These are phyloP conservation scores for Pyrrhoderma noxium DNA, from an alignment of 1,284 basidiomycete species.

Conservation along the genomic window DNA sequence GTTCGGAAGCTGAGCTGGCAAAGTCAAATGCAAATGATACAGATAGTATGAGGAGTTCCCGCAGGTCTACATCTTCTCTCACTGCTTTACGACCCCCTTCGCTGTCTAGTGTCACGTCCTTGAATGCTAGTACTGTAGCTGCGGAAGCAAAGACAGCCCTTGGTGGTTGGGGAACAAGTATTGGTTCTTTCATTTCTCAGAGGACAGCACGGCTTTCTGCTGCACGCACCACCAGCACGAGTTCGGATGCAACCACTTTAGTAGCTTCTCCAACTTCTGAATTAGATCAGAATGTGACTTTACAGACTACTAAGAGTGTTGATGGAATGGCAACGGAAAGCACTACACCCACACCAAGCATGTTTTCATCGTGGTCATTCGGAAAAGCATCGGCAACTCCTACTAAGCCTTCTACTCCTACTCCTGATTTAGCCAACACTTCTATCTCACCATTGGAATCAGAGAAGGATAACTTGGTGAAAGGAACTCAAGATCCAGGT, in stretches of 20 bases:
- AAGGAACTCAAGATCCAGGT: too few species aligned
- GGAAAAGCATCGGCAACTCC: conserved; percentile 2
- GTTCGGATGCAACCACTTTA: neutral
- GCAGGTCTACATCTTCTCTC: conserved; percentile 13
- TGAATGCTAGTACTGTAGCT: conserved; percentile 14
- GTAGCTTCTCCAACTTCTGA: neutral
- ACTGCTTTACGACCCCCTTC: conserved; percentile 26
- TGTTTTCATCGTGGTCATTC: conserved; percentile 15
- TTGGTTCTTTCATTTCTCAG: conserved; percentile 53
- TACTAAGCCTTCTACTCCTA: conserved; percentile 2
- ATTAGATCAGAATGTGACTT: neutral
- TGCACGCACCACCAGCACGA: conserved; percentile 12
- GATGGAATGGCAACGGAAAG: neutral
- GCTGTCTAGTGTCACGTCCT: conserved; percentile 25
- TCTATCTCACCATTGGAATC: too few species aligned
- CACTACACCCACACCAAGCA: neutral
- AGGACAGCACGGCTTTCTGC: conserved; percentile 33
- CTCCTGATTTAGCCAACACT: neutral
- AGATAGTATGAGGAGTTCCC: conserved; percentile 2
- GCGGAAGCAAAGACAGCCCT: conserved; percentile 32
- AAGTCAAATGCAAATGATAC: conserved; percentile 7
- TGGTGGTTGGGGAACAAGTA: conserved; percentile 47
- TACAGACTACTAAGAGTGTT: neutral
- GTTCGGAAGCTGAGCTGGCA: conserved; percentile 31
- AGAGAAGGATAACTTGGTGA: too few species aligned